Conservation (phyloP, 1,139 yeast species). For the Lodderomyces jiufengensis region DNA sequence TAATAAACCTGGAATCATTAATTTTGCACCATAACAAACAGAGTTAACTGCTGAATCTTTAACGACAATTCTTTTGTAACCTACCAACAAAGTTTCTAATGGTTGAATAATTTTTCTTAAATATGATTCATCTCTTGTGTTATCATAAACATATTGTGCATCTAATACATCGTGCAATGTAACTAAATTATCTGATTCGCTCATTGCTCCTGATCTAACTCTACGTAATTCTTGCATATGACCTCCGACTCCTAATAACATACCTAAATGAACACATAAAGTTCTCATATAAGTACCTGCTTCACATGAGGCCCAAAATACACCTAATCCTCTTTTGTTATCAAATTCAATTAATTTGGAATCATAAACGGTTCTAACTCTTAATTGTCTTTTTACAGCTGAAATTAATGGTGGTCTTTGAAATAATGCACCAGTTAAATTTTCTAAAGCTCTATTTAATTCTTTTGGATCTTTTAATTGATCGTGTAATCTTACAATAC, state of each 20-base stretch:
- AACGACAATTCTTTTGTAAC: conserved; percentile 95
- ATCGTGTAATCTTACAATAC: conserved; percentile 94
- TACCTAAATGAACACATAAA: conserved; percentile 96
- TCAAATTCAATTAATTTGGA: conserved; percentile 94
- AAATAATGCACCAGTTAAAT: conserved; percentile 96
- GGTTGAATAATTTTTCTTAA: conserved; percentile 94
- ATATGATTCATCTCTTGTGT: conserved; percentile 94
- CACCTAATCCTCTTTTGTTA: conserved; percentile 94
- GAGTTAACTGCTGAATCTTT: conserved; percentile 98
- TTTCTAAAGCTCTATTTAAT: conserved; percentile 82
- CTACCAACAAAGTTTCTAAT: conserved; percentile 85
- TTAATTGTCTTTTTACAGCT: conserved; percentile 97
- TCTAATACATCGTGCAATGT: conserved; percentile 96
- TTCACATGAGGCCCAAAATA: conserved; percentile 99
- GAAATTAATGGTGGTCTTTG: conserved; percentile 99
- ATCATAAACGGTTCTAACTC: conserved; percentile 97
- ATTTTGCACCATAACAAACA: conserved; percentile 97
- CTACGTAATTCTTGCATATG: conserved; percentile 99
- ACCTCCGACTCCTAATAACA: conserved; percentile 97
- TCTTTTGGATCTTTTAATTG: conserved; percentile 89
- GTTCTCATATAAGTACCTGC: conserved; percentile 99
- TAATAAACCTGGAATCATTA: conserved; percentile 97
- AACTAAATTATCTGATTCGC: conserved; percentile 87
- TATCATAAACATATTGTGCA: conserved; percentile 97
- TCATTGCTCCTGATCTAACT: conserved; percentile 95